Percentiles rank a stretch among this genome's conserved stretches.
Evolutionary conservation across 257 asterid genomes (phyloP).

Genomic region (Jaltomata sinuosa): DNA sequence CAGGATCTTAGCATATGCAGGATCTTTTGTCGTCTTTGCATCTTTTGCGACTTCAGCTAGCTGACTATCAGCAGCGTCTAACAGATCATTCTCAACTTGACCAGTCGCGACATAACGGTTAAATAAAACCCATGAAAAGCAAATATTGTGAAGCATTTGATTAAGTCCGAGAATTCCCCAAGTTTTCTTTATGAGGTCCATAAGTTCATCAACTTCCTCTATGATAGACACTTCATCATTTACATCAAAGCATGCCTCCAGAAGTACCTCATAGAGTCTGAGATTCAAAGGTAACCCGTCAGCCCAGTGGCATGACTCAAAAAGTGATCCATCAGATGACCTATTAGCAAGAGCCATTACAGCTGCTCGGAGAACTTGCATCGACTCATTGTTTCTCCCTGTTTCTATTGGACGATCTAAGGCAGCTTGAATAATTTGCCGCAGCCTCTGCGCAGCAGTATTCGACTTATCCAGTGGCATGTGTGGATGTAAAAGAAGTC

Average conservation of each 20-base stretch:
- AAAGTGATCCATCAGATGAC: slow-evolving; percentile 64
- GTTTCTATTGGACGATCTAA: slow-evolving; percentile 92
- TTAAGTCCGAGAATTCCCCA: slow-evolving; percentile 87
- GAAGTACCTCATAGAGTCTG: slow-evolving; percentile 84
- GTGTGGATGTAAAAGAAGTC: slow-evolving; percentile 85
- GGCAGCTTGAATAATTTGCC: slow-evolving; percentile 72
- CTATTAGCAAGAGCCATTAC: slow-evolving; percentile 73
- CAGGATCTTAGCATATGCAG: slow-evolving; percentile 61
- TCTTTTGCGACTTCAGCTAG: slow-evolving; percentile 90
- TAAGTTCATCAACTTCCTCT: slow-evolving; percentile 91
- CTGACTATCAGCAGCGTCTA: slow-evolving; percentile 73
- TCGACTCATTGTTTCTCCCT: slow-evolving; percentile 87
- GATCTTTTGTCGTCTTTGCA: slow-evolving; percentile 73
- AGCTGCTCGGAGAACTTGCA: slow-evolving; percentile 94
- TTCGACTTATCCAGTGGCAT: slow-evolving; percentile 66
- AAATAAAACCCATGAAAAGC: slow-evolving; percentile 91
- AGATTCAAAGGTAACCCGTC: slow-evolving; percentile 92
- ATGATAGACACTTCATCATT: slow-evolving; percentile 68
- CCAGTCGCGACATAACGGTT: slow-evolving; percentile 84
- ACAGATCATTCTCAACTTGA: slow-evolving; percentile 66
- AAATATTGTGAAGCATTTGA: slow-evolving; percentile 83
- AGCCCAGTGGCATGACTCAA: slow-evolving; percentile 93
- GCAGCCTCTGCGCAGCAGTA: slow-evolving; percentile 64
- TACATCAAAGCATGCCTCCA: slow-evolving; percentile 81
- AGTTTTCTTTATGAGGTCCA: slow-evolving; percentile 92